These are phyloP conservation scores for Pythium brachiatum DNA, from an alignment of 352 stramenopile genomes.

Conservation along the genomic window DNA sequence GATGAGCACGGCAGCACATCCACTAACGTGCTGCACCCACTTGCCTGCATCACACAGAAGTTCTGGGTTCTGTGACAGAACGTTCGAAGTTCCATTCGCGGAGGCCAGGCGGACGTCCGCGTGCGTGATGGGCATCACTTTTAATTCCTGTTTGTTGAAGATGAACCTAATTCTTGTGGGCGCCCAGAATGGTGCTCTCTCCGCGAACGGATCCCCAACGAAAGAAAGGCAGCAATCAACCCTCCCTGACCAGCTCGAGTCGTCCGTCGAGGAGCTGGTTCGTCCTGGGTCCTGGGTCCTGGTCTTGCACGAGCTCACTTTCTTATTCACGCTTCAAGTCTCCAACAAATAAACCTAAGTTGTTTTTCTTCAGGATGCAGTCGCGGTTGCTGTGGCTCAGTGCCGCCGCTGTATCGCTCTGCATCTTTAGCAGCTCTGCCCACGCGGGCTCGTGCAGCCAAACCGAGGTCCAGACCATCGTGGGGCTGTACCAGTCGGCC, in stretches of 20 bases:
- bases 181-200: neutral
- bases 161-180: neutral
- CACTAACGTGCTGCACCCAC: too few relatives aligned
- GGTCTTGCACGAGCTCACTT: neutral
- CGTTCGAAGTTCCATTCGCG: neutral
- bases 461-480: neutral
- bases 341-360: neutral
- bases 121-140: neutral
- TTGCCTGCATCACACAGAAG: too few relatives aligned
- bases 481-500: constrained; percentile 6
- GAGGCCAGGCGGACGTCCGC: neutral
- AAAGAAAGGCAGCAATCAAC: neutral
- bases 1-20: too few relatives aligned
- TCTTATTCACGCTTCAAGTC: neutral
- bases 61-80: neutral
- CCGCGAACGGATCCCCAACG: neutral
- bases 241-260: too few relatives aligned
- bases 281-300: too few relatives aligned
- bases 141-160: neutral
- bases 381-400: neutral
- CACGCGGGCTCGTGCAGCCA: constrained; percentile 8
- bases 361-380: neutral
- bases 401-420: neutral
- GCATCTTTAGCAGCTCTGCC: neutral
- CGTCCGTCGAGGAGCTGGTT: too few relatives aligned